phyloP scores from a whole-genome alignment of 306 rosid genomes.

The Hippophae rhamnoides region DNA sequence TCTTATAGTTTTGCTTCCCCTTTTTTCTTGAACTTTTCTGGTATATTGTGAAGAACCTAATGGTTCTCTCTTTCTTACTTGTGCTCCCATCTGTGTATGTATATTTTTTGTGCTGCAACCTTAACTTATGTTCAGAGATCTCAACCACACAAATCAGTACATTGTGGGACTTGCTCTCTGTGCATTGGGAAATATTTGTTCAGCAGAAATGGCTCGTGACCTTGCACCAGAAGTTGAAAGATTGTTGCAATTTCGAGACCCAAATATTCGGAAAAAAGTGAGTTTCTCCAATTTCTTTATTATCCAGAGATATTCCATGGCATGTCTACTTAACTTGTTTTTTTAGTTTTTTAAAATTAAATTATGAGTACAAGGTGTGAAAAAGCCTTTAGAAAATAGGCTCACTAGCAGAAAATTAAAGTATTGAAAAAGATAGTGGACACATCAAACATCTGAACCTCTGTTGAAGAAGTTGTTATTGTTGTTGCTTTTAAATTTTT shows the following conservation, averaged over 20 bases:
- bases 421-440: too few relatives aligned
- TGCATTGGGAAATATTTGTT: slow-evolving; percentile 97
- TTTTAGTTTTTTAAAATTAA: too few relatives aligned
- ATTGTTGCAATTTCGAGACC: slow-evolving; percentile 85
- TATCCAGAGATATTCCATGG: neutral
- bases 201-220: slow-evolving; percentile 99
- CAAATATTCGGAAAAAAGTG: slow-evolving; percentile 91
- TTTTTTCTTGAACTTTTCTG: neutral
- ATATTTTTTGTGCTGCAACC: slow-evolving; percentile 30
- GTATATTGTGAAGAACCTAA: slow-evolving; percentile 18
- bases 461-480: too few relatives aligned
- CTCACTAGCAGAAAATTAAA: too few relatives aligned
- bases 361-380: neutral
- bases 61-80: neutral
- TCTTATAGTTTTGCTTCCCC: too few relatives aligned
- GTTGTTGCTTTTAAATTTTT: too few relatives aligned
- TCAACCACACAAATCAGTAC: slow-evolving; percentile 89
- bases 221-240: slow-evolving; percentile 97
- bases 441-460: too few relatives aligned
- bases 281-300: slow-evolving; percentile 9
- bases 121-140: slow-evolving; percentile 80
- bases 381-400: neutral
- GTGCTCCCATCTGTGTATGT: too few relatives aligned
- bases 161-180: slow-evolving; percentile 99
- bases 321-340: neutral